Evolutionary conservation across 495 filamentous ascomycete species (phyloP).

Genomic region (Penicillium chermesinum): DNA sequence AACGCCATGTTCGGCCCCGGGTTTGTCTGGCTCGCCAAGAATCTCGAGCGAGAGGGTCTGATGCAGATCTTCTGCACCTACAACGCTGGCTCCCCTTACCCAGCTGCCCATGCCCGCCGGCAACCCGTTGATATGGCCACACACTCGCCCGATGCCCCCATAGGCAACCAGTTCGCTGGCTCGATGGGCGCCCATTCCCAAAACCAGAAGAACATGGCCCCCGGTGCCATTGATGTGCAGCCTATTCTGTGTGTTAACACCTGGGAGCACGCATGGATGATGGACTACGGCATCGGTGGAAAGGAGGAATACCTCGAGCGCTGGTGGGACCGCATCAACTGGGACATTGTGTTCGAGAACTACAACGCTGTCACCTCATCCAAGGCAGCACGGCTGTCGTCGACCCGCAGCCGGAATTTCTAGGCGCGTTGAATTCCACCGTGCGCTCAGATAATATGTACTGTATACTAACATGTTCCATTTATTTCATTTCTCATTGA

Average conservation of each 20-base stretch:
- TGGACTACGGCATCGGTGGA: slow-evolving; percentile 74
- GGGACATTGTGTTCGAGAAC: slow-evolving; percentile 61
- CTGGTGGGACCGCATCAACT: slow-evolving; percentile 89
- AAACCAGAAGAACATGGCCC: slow-evolving; percentile 47
- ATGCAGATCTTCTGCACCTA: slow-evolving; percentile 84
- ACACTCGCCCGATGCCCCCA: slow-evolving; percentile 32
- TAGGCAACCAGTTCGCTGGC: slow-evolving; percentile 44
- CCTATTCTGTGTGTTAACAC: slow-evolving; percentile 89
- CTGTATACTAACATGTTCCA: slow-evolving; percentile 27
- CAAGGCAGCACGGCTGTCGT: slow-evolving; percentile 14
- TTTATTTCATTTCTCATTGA: slow-evolving; percentile 10
- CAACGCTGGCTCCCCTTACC: slow-evolving; percentile 83
- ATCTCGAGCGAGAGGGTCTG: slow-evolving; percentile 41
- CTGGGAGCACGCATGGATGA: slow-evolving; percentile 92
- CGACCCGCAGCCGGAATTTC: slow-evolving; percentile 25
- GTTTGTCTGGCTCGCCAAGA: slow-evolving; percentile 87
- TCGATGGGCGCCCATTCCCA: slow-evolving; percentile 44
- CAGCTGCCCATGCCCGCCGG: slow-evolving; percentile 72
- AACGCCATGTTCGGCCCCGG: slow-evolving; percentile 92
- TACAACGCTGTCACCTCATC: slow-evolving; percentile 33
- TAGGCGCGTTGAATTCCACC: slow-evolving; percentile 26
- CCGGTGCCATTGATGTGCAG: slow-evolving; percentile 63
- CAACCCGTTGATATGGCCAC: slow-evolving; percentile 82
- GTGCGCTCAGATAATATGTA: slow-evolving; percentile 28
- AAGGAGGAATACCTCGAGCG: slow-evolving; percentile 70